A percentile compares a stretch with the other conserved stretches of the same genome.
These are phyloP conservation scores for Diaporthe nobilis DNA, from an alignment of 2,329 filamentous ascomycete species.

Conservation along the genomic window DNA sequence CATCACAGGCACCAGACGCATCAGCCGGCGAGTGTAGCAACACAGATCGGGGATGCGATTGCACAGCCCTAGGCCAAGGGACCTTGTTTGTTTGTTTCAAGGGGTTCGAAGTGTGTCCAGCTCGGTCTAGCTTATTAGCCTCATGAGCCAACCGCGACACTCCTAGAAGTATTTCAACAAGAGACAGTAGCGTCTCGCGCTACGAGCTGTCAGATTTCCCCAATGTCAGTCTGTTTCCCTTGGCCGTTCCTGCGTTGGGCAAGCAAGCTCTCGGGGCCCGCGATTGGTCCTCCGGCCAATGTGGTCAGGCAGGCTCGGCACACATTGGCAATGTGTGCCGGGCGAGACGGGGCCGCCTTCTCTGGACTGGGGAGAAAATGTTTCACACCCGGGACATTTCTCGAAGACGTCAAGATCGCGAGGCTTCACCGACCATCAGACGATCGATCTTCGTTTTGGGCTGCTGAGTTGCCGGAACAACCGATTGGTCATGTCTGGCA, in stretches of 20 bases:
- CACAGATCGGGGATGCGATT: slow-evolving; percentile 15
- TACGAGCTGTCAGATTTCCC: slow-evolving; percentile 17
- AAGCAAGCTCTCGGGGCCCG: neutral
- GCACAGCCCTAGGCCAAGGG: slow-evolving; percentile 1
- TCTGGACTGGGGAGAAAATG: neutral
- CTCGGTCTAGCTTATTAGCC: slow-evolving; percentile 7
- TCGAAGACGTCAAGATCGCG: slow-evolving; percentile 28
- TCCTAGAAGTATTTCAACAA: neutral
- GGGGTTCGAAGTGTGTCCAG: neutral
- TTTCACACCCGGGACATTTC: neutral
- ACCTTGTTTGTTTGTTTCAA: slow-evolving; percentile 28
- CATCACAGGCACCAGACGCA: neutral
- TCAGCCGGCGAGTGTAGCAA: neutral
- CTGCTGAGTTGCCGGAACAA: neutral
- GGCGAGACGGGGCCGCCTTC: neutral
- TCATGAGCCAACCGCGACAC: slow-evolving; percentile 15
- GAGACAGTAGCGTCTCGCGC: neutral
- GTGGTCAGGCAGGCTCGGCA: slow-evolving; percentile 11
- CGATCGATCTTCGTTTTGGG: slow-evolving; percentile 3
- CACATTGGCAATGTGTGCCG: neutral
- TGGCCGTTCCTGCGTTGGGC: neutral
- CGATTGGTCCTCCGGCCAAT: neutral
- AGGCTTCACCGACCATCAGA: slow-evolving; percentile 23
- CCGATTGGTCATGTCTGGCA: slow-evolving; percentile 7
- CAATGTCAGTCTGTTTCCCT: neutral